Evolutionary conservation across 2,329 filamentous ascomycete species (phyloP).

Genomic region (Aspergillus fumigatiaffinis): DNA sequence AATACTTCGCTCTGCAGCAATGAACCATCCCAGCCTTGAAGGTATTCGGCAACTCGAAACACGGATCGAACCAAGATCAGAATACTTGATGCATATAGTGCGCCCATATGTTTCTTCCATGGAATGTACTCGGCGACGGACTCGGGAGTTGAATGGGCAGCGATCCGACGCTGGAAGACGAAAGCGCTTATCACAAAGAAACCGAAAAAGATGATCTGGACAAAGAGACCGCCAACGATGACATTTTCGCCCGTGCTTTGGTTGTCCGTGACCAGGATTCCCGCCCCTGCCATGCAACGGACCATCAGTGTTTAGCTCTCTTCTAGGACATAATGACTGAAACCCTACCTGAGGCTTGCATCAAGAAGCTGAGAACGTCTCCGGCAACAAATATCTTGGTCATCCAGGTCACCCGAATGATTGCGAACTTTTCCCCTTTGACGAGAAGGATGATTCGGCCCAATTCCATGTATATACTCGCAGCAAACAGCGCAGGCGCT

Average conservation of each 20-base stretch:
- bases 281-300: conserved; percentile 13
- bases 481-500: conserved; percentile 22
- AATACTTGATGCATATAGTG: conserved; percentile 18
- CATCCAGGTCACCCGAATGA: conserved; percentile 22
- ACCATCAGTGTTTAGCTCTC: background rate
- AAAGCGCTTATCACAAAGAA: conserved; percentile 24
- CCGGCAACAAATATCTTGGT: conserved; percentile 28
- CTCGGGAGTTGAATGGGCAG: conserved; percentile 22
- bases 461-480: conserved; percentile 27
- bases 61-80: conserved; percentile 27
- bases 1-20: conserved; percentile 25
- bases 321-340: background rate
- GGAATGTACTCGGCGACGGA: conserved; percentile 14
- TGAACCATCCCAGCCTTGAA: conserved; percentile 23
- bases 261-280: conserved; percentile 18
- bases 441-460: conserved; percentile 21
- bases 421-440: conserved; percentile 15
- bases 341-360: conserved; percentile 25
- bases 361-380: conserved; percentile 27
- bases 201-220: conserved; percentile 30
- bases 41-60: conserved; percentile 28
- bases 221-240: conserved; percentile 25
- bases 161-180: conserved; percentile 25
- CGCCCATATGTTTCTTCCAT: conserved; percentile 38
- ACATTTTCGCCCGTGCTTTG: conserved; percentile 20